Percentiles rank a stretch among this genome's conserved stretches.
phyloP scores from a whole-genome alignment of 495 filamentous ascomycete species.

The Aspergillus sparsus region DNA sequence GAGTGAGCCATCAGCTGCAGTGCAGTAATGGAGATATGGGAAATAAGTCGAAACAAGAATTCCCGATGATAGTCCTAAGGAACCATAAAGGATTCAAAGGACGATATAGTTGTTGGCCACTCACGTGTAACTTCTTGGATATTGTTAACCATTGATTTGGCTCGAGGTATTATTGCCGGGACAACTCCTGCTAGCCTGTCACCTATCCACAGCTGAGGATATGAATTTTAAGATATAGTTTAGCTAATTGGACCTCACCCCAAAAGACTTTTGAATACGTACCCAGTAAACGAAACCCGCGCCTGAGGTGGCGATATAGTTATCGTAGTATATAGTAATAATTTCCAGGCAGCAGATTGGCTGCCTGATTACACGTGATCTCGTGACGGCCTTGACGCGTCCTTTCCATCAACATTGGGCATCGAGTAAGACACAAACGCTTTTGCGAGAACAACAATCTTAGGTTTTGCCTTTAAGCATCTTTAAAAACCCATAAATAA shows the following conservation, averaged over 20 bases:
- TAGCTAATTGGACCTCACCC: neutral
- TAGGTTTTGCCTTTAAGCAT: neutral
- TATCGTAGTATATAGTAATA: no score
- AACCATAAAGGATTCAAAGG: no score
- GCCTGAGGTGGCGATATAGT: neutral
- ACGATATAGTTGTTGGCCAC: neutral
- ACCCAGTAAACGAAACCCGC: no score
- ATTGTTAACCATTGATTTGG: conserved; percentile 17
- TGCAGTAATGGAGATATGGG: neutral
- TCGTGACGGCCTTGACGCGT: conserved; percentile 47
- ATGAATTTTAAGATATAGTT: neutral
- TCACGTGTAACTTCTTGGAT: conserved; percentile 17
- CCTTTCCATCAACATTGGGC: conserved; percentile 21
- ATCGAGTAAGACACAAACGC: conserved; percentile 19
- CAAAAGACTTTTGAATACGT: no score
- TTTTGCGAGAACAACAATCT: conserved; percentile 32
- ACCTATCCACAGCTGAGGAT: neutral
- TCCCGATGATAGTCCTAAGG: no score
- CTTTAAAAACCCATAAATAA: neutral
- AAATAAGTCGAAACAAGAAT: neutral
- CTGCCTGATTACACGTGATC: conserved; percentile 40
- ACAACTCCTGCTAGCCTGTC: neutral
- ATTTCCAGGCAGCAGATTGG: conserved; percentile 15
- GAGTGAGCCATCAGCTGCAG: conserved; percentile 1
- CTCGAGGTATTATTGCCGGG: conserved; percentile 9